phyloP scores from a whole-genome alignment of 306 rosid genomes.

The Biancaea sappan region DNA sequence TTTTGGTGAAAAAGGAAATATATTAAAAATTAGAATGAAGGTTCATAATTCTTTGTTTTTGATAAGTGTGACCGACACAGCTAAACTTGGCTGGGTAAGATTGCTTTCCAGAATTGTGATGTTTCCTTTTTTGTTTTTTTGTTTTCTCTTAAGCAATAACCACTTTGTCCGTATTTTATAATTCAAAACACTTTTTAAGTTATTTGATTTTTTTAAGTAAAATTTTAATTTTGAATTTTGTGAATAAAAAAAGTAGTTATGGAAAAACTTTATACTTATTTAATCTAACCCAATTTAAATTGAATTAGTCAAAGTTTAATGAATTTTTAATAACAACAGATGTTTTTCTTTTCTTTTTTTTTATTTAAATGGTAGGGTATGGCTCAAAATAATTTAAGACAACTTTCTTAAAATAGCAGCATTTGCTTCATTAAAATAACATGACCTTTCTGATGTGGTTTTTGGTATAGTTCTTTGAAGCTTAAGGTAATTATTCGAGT shows the following conservation, averaged over 20 bases:
- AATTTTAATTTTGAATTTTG: too few relatives aligned
- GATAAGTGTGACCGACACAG: slow-evolving; percentile 47
- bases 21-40: too few relatives aligned
- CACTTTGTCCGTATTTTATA: neutral
- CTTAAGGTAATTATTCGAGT: neutral
- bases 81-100: slow-evolving; percentile 58
- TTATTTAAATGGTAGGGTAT: neutral
- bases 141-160: neutral
- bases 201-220: too few relatives aligned
- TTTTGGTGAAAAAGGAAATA: too few relatives aligned
- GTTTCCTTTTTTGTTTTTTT: slow-evolving; percentile 33
- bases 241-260: too few relatives aligned
- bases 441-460: slow-evolving; percentile 7
- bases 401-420: slow-evolving; percentile 26
- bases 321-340: too few relatives aligned
- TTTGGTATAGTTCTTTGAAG: slow-evolving; percentile 8
- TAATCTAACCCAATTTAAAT: too few relatives aligned
- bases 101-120: slow-evolving; percentile 39
- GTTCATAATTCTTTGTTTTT: slow-evolving; percentile 25
- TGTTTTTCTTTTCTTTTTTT: too few relatives aligned
- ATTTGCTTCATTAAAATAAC: slow-evolving; percentile 33
- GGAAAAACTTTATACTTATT: too few relatives aligned
- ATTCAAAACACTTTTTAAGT: too few relatives aligned
- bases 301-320: too few relatives aligned
- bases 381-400: slow-evolving; percentile 28